Base-by-base conservation (phyloP, 495 filamentous ascomycete genomes). In the Talaromyces borbonicus region DNA sequence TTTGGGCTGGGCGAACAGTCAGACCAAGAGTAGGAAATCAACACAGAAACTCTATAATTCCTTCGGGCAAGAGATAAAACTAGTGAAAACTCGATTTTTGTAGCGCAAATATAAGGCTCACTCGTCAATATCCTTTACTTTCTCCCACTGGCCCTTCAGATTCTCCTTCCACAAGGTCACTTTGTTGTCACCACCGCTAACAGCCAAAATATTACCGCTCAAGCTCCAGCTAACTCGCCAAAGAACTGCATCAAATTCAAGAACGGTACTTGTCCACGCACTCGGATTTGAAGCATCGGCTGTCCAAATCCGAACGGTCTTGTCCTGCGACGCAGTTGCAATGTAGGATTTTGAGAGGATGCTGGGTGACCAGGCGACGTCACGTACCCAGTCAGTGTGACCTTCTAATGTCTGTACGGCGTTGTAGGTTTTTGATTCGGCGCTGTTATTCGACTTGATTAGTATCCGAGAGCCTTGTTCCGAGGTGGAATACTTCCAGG, bases 151-250 rank as follows among this genome's bases (percentile, higher is more conserved):
- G 19, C 80, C 80, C 62, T 72, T 72, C 39, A 78, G 62, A 40
- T 75, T 74, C 55, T 77, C 73, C 61, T 77, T 77, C 72, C 72
- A 77, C 52, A 77, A 57, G 46, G 80, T 90, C 25, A 97, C 90
- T 68, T 90, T 88, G 68, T 99, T 99, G 69, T 99, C 90, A n/a
- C 82, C 87, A 5, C 85, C 84, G 54, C 80, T 85, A 45, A 94
- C 89, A 11, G 93, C 93, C 52, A 99, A 71, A 29, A 97, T 92
- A 67, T 99, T 99, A 16, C 93, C 93, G 66, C 87, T 95, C 52
- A 96, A 73, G 55, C 87, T 94, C 93, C 93, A 99, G 71, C 87
- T 95, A 11, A 95, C 92, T 29, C 90, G 79, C 93, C 93, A 99
- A 50, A 95, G 71, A 40, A 89, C 86, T 8, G 79, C 78, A 8